A percentile compares a stretch with the other conserved stretches of the same genome.
These are phyloP conservation scores for Juncus inflexus DNA, from an alignment of 176 grass and related monocot genomes.

Conservation along the genomic window DNA sequence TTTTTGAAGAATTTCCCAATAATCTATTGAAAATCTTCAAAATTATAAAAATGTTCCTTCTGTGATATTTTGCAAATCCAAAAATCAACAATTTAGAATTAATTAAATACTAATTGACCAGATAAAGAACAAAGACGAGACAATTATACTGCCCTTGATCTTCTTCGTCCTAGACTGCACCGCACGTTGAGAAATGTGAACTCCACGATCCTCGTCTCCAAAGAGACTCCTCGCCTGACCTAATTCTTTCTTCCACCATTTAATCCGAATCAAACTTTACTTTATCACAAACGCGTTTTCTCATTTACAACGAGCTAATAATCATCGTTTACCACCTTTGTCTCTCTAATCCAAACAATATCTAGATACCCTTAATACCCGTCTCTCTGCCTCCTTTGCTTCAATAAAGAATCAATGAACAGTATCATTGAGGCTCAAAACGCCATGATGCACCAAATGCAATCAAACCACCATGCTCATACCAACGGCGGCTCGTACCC, in stretches of 20 bases:
- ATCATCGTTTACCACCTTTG: slow-evolving; percentile 7
- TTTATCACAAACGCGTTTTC: slow-evolving; percentile 25
- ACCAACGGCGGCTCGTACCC: slow-evolving; percentile 28
- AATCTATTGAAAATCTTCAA: no score
- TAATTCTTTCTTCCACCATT: background rate
- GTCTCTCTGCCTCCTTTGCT: slow-evolving; percentile 2
- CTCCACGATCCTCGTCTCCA: slow-evolving; percentile 25
- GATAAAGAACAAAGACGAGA: background rate
- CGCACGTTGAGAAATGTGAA: slow-evolving; percentile 35
- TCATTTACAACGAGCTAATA: background rate
- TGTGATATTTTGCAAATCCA: background rate
- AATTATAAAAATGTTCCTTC: no score
- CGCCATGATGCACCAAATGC: slow-evolving; percentile 39
- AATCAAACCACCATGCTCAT: slow-evolving; percentile 23
- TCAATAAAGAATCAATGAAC: slow-evolving; percentile 38
- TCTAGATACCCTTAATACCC: background rate
- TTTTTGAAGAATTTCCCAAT: no score
- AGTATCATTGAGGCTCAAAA: slow-evolving; percentile 41
- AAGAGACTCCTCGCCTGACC: slow-evolving; percentile 5
- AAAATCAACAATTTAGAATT: background rate
- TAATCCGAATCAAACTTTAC: background rate
- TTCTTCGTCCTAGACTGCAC: slow-evolving; percentile 11
- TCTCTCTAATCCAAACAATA: background rate
- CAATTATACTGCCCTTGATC: slow-evolving; percentile 6
- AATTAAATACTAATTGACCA: slow-evolving; percentile 1